Evolutionary conservation across 2,329 filamentous ascomycete species (phyloP).

Genomic region (Byssothecium circinans): DNA sequence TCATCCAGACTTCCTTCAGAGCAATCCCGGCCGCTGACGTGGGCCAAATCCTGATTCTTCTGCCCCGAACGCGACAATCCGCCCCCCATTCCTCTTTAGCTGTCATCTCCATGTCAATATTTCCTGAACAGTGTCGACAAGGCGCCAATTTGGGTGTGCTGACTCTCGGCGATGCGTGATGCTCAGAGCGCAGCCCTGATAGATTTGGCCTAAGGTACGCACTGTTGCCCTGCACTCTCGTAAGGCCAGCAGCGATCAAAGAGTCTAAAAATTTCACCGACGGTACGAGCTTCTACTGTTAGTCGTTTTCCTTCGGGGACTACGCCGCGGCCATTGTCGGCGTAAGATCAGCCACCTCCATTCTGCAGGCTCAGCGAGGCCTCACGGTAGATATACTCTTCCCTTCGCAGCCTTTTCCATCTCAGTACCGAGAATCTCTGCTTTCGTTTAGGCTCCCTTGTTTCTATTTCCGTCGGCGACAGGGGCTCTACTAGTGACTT

Average conservation of each 20-base stretch:
- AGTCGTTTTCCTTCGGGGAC: slow-evolving; percentile 20
- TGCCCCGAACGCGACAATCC: neutral
- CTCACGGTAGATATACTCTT: slow-evolving; percentile 23
- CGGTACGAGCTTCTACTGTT: slow-evolving; percentile 3
- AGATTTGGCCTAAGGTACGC: neutral
- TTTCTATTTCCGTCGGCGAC: slow-evolving; percentile 21
- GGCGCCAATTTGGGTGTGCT: slow-evolving; percentile 1
- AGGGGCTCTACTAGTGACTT: slow-evolving; percentile 14
- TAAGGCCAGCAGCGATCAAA: neutral
- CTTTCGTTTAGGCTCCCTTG: slow-evolving; percentile 8
- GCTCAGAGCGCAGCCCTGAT: neutral
- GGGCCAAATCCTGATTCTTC: neutral
- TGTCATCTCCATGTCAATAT: neutral
- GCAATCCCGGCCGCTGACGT: slow-evolving; percentile 7
- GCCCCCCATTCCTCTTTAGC: neutral
- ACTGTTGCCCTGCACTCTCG: neutral
- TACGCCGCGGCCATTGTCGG: slow-evolving; percentile 16
- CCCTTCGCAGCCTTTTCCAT: slow-evolving; percentile 18
- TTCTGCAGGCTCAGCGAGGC: slow-evolving; percentile 18
- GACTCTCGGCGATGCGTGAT: neutral
- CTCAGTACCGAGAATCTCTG: slow-evolving; percentile 12
- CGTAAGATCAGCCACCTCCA: slow-evolving; percentile 22
- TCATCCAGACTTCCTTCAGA: neutral
- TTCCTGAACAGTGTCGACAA: neutral
- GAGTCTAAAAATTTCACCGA: slow-evolving; percentile 5